A percentile compares a stretch with the other conserved stretches of the same genome.
Conservation (phyloP, 306 rosid species). For the Dicorynia guianensis region DNA sequence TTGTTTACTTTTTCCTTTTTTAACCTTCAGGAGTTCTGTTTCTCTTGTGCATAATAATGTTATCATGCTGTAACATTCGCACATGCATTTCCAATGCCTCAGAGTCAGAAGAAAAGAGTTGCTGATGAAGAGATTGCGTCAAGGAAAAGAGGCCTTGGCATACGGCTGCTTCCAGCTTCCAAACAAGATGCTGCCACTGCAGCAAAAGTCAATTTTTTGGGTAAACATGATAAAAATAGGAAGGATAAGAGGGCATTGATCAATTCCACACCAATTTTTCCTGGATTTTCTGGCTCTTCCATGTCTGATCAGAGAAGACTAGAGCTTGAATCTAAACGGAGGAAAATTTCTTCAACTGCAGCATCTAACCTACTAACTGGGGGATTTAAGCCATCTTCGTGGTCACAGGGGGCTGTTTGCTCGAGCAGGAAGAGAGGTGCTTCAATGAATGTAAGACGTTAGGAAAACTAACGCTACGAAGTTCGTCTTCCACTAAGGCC, state of each 20-base stretch:
- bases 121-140: slow-evolving; percentile 83
- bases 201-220: slow-evolving; percentile 62
- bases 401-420: slow-evolving; percentile 57
- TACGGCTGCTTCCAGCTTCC: slow-evolving; percentile 72
- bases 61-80: neutral
- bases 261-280: slow-evolving; percentile 65
- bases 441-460: slow-evolving; percentile 45
- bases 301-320: slow-evolving; percentile 52
- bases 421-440: slow-evolving; percentile 49
- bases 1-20: slow-evolving; percentile 9
- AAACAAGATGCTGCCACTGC: slow-evolving; percentile 73
- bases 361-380: slow-evolving; percentile 73
- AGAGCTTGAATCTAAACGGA: slow-evolving; percentile 76
- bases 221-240: slow-evolving; percentile 71
- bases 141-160: slow-evolving; percentile 72
- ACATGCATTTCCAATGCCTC: slow-evolving; percentile 41
- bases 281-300: slow-evolving; percentile 57
- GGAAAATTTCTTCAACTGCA: slow-evolving; percentile 72
- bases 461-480: neutral
- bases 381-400: slow-evolving; percentile 69
- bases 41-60: slow-evolving; percentile 1
- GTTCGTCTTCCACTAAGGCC: neutral
- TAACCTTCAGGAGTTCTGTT: neutral
- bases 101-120: slow-evolving; percentile 90
- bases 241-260: slow-evolving; percentile 81